Evolutionary conservation across 2,329 filamentous ascomycete species (phyloP).

Genomic region (Ramularia endophylla): DNA sequence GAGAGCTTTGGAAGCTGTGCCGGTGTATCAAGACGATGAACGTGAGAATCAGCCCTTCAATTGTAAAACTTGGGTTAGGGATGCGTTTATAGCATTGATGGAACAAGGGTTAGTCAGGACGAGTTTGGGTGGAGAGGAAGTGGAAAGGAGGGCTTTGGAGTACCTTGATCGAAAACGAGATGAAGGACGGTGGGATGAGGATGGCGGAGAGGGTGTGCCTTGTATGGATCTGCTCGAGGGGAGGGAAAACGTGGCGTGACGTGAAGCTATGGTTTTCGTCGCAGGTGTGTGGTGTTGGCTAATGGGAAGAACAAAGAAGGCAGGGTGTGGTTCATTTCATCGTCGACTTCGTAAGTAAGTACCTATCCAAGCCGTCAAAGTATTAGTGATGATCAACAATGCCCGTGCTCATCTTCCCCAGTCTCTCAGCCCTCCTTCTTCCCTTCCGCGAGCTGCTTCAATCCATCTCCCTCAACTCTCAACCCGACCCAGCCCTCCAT

Average conservation of each 20-base stretch:
- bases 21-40: conserved; percentile 10
- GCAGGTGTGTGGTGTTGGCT: too few species aligned
- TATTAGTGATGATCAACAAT: too few species aligned
- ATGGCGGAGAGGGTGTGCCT: conserved; percentile 5
- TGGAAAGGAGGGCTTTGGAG: conserved; percentile 9
- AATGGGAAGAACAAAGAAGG: too few species aligned
- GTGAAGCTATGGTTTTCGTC: too few species aligned
- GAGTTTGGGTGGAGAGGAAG: too few species aligned
- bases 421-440: too few species aligned
- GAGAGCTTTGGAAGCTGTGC: conserved; percentile 5
- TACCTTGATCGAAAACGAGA: conserved; percentile 11
- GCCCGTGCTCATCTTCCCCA: too few species aligned
- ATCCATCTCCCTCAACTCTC: conserved; percentile 62
- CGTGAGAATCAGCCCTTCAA: conserved; percentile 5
- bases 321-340: too few species aligned
- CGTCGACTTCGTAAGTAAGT: too few species aligned
- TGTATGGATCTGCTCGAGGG: conserved; percentile 10
- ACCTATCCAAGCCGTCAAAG: too few species aligned
- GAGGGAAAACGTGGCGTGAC: too few species aligned
- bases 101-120: too few species aligned
- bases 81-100: conserved; percentile 7
- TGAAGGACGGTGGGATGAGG: conserved; percentile 10
- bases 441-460: conserved; percentile 52
- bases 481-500: conserved; percentile 71
- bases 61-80: conserved; percentile 11